A percentile compares a stretch with the other conserved stretches of the same genome.
Conservation (phyloP, 805 yeast genomes). For the Nakazawaea molendinolei region DNA sequence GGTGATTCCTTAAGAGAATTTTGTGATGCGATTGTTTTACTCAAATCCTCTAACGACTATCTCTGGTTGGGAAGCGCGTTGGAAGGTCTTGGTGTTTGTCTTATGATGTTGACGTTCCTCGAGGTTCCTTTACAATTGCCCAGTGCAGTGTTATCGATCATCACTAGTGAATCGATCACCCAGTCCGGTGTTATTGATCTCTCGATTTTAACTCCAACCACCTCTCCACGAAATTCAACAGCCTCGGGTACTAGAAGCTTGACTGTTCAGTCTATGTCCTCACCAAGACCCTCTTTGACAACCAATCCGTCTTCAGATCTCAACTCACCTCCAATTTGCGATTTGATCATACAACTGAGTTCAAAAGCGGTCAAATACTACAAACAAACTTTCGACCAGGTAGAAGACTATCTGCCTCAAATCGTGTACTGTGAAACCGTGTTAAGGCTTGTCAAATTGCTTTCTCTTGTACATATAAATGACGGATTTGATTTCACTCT, state of each 20-base stretch:
- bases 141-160: constrained; percentile 20
- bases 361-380: constrained; percentile 36
- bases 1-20: constrained; percentile 65
- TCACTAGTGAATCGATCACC: too few relatives aligned
- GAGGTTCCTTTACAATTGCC: constrained; percentile 46
- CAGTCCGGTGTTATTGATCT: constrained; percentile 19
- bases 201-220: constrained; percentile 27
- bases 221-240: constrained; percentile 45
- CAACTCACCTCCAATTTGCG: constrained; percentile 22
- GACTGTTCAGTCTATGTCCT: constrained; percentile 11
- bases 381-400: constrained; percentile 44
- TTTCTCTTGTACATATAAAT: constrained; percentile 44
- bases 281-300: neutral
- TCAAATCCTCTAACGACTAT: constrained; percentile 62
- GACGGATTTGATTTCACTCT: constrained; percentile 38
- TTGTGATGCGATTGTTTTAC: constrained; percentile 58
- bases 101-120: constrained; percentile 52
- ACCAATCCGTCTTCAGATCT: constrained; percentile 7
- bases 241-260: constrained; percentile 17
- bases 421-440: constrained; percentile 69
- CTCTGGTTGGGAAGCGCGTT: constrained; percentile 86
- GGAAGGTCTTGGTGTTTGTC: constrained; percentile 71
- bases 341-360: constrained; percentile 30
- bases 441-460: constrained; percentile 54
- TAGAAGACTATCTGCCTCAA: constrained; percentile 78